These are phyloP conservation scores for Aspergillus pseudoglaucus DNA, from an alignment of 2,329 filamentous ascomycete genomes.

Conservation along the genomic window DNA sequence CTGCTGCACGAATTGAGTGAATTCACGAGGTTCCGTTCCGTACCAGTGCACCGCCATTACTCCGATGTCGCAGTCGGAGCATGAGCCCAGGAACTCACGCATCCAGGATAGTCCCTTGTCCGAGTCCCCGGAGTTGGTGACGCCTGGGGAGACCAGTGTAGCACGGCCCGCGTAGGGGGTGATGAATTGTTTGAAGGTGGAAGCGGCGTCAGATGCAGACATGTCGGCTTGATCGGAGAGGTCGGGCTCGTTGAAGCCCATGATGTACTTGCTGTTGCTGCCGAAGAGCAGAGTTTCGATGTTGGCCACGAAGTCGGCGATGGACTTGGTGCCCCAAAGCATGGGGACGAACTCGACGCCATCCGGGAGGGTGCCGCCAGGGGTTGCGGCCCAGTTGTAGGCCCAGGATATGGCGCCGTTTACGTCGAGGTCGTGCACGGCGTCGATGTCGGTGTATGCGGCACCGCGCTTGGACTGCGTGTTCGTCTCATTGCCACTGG, in stretches of 20 bases:
- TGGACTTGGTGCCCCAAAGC: constrained; percentile 38
- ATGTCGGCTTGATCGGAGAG: constrained; percentile 33
- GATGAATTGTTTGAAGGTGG: constrained; percentile 33
- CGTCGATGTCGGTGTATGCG: constrained; percentile 34
- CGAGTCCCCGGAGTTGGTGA: constrained; percentile 31
- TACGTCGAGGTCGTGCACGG: constrained; percentile 26
- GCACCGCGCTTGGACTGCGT: constrained; percentile 23
- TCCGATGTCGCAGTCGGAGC: constrained; percentile 33
- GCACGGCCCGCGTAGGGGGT: constrained; percentile 30
- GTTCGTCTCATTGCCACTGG: constrained; percentile 12
- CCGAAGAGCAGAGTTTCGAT: constrained; percentile 28
- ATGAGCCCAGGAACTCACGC: constrained; percentile 32
- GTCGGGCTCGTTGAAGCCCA: constrained; percentile 46
- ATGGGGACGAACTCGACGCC: constrained; percentile 40
- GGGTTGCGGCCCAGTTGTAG: constrained; percentile 39
- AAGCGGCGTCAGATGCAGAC: constrained; percentile 30
- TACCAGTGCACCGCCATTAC: constrained; percentile 44
- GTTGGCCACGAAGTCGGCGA: constrained; percentile 28
- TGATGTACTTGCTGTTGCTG: constrained; percentile 30
- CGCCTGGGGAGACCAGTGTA: constrained; percentile 37
- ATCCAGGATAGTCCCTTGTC: constrained; percentile 37
- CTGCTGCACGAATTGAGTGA: constrained; percentile 32
- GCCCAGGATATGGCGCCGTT: constrained; percentile 33
- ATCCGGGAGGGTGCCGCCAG: constrained; percentile 23
- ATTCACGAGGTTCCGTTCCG: constrained; percentile 24